phyloP scores from a whole-genome alignment of 1,284 basidiomycete genomes.

The Ceratobasidium sp. region DNA sequence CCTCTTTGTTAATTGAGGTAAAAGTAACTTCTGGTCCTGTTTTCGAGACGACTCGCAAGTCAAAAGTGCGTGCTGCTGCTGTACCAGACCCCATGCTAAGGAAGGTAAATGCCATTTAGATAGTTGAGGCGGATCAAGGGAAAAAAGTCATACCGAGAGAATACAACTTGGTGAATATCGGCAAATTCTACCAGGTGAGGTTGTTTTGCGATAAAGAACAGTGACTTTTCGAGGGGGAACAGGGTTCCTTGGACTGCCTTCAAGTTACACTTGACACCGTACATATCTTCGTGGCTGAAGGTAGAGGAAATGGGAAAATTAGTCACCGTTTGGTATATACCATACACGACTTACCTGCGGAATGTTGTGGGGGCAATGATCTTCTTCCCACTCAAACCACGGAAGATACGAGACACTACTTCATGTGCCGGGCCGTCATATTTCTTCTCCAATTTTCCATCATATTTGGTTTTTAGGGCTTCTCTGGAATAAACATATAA shows the following conservation, averaged over 20 bases:
- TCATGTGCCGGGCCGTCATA: slow-evolving; percentile 96
- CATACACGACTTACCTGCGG: slow-evolving; percentile 77
- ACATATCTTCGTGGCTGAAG: slow-evolving; percentile 77
- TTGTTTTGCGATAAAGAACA: slow-evolving; percentile 98
- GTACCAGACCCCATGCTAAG: slow-evolving; percentile 84
- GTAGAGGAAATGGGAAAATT: no score
- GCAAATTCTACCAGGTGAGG: slow-evolving; percentile 92
- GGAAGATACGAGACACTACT: slow-evolving; percentile 96
- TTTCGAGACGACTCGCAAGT: slow-evolving; percentile 91
- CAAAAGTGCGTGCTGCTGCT: slow-evolving; percentile 92
- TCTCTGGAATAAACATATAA: no score
- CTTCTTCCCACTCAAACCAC: slow-evolving; percentile 91
- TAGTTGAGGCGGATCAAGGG: not conserved
- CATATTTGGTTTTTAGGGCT: slow-evolving; percentile 68
- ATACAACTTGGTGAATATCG: slow-evolving; percentile 92
- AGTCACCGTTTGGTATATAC: no score
- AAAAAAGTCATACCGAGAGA: slow-evolving; percentile 75
- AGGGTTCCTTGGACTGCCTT: slow-evolving; percentile 98
- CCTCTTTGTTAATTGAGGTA: slow-evolving; percentile 95
- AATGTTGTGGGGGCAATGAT: slow-evolving; percentile 87
- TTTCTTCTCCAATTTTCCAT: slow-evolving; percentile 88
- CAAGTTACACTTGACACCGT: slow-evolving; percentile 95
- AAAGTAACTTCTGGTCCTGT: slow-evolving; percentile 87
- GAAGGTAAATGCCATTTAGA: slow-evolving; percentile 28
- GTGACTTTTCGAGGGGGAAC: slow-evolving; percentile 97